Base-by-base conservation (phyloP, 2,329 filamentous ascomycete genomes). In the Aspergillus candidus region DNA sequence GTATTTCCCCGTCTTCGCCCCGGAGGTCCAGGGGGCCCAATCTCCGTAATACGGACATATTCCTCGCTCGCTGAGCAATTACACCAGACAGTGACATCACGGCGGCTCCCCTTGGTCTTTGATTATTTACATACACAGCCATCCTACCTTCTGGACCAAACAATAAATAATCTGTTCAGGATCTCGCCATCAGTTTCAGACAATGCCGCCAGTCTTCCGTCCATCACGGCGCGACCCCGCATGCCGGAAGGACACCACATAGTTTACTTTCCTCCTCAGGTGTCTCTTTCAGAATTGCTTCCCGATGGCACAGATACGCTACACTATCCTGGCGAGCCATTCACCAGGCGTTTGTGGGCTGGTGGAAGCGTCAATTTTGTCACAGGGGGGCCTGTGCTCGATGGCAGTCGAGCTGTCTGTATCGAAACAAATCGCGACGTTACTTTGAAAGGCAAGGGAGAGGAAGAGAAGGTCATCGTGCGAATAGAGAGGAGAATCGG, bases 301-400 rank as follows among this genome's bases (percentile, higher is more conserved):
- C 72, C 80, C 1, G 93, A 98, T 69, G 91, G 93, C 45, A 94
- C 90, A 1, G 91, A 97, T 62, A 72, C 79, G 4, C 73, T 84
- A 41, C 88, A 95, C 60, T 82, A 75, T 17, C 91, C 91, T 0
- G 87, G 84, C 2, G 61, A 62, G 4, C 81, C 82, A 1, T 95
- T 86, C 62, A 75, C 75, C 40, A 78, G 86, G 15, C 82, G 93
- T 13, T 80, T 98, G 71, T 98, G 93, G 93, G 88, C 87, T 11
- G 89, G 90, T 29, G 93, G 91, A 0, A 75, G 76, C 33, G 67
- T 96, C 7, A 61, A 60, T 1, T 86, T 86, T 54, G 49, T 52
- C 13, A 49, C 60, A 39, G 47, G 48, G 10, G 55, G 44, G 11
- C 58, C 65, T 14, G 34, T 51, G 29, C 54, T 70, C 7, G 53